Evolutionary conservation across 148 eudicot genomes (phyloP), one percentile per base, ranked within the genome.

Genomic region (Tetragonia tetragonoides): DNA sequence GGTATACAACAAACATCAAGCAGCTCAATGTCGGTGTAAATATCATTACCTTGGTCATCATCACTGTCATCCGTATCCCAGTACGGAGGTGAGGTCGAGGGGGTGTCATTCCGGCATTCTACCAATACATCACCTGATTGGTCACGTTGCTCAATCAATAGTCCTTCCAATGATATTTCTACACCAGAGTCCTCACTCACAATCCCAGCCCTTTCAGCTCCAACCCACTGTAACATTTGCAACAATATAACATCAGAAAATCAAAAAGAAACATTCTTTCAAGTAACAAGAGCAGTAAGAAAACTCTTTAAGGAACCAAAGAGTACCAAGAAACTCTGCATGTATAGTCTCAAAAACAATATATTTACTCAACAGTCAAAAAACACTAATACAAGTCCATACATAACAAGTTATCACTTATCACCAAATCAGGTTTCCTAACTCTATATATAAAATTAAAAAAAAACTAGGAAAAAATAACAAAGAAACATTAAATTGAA

Each of bases 61-160:
- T 91, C 97, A 77, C 87, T 84, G 57, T 88, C 93, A 53, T 92
- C 96, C 17, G 87, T 84, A 79, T 95, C 99, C 99, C 99, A 93
- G 66, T 88, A 92, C 28, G 97, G 91, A 21, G 97, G 99, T 34
- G 97, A 93, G 76, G 99, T 91, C 3, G 99, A 95, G 21, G 97
- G 92, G 66, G 74, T 83, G 47, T 90, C 93, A 83, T 87, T 91
- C 79, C 99, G 85, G 92, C 97, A 93, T 61, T 95, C 97, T 0
- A 85, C 87, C 83, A 90, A 78, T 66, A 88, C 94, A 81, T 95
- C 97, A 75, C 90, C 85, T 41, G 93, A 85, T 75, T 90, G 87
- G 74, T 87, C 80, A n/a, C 74, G 86, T 79, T 89, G 91, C 75
- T 84, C 89, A 71, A 81, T 84, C 15, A 88, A 92, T 66, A 80